Base-by-base conservation (phyloP, 2,329 filamentous ascomycete genomes). In the Onygena corvina region DNA sequence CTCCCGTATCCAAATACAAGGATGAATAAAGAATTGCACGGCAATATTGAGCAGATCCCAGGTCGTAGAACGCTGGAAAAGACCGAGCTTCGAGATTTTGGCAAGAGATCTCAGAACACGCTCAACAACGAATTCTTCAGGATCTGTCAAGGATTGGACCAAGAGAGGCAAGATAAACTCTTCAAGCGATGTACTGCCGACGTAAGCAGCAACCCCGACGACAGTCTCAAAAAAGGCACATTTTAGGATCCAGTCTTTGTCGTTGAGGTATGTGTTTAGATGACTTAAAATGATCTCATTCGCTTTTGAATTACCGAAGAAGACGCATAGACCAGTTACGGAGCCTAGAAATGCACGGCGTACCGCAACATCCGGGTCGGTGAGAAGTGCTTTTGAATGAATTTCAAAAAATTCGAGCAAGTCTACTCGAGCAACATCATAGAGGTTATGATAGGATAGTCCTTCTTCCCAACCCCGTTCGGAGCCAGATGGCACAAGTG, bases 211-310 rank as follows among this genome's bases (percentile, higher is more conserved):
- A 55, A 98, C 89, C 2, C 89, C 90, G 12, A 96, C 86, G 21
- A 96, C 87, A 0, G 88, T 86, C 60, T 94, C 89, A 60, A 98
- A 95, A 62, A 96, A 96, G 2, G 90, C 88, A 59, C 88, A 95
- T 64, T 94, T 95, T 27, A 98, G 71, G 64, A 87, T 87, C 92
- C 92, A 98, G 63, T 98, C 89, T 35, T 84, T 80, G 59, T 96
- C 92, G 57, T 98, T 98, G 6, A 98, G 70, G 59, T 98, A 98
- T 0, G 92, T 98, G 61, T 96, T 96, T 23, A 98, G 72, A 67
- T 98, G 92, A 27, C 88, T 94, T 18, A 98, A 71, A 12, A 98
- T 81, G n/a, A 98, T 86, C 61, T 98, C 92, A 63, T 93, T 95
- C 1, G 90, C 84, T 60, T 88, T 84, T n/a, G 82, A 77, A 53